Base-by-base conservation (phyloP, 2,329 filamentous ascomycete genomes). In the Diaporthe vaccinii region DNA sequence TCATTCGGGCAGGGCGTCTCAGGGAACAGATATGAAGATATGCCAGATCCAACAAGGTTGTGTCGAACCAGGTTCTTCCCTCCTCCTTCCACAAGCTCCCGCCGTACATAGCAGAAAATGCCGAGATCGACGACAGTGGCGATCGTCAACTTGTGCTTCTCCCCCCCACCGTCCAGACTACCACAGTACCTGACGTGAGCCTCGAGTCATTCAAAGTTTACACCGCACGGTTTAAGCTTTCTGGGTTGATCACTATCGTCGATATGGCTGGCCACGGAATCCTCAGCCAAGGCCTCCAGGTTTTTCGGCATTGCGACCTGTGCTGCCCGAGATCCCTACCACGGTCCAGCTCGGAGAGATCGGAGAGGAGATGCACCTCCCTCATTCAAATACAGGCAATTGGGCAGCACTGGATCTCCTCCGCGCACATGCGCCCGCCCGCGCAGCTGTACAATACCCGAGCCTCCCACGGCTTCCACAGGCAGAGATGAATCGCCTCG, bases 171-270 rank as follows among this genome's bases (percentile, higher is more conserved):
- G 31, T 36, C 44, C 28, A 25, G 10, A 15, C 3, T 25, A 34
- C 34, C 34, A 34, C 7, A 34, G 34, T 34, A 34, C 5, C 62
- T 53, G 46, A 68, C 8, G n/a, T 25, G 31, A 36, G 31, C 15
- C 65, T 68, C 46, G 65, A 68, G 65, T 68, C 65, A 68, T 68
- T 55, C 65, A 53, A 28, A 25, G 31, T 39, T 68, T 68, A 53
- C 65, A 68, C 65, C 65, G 46, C 65, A 46, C 46, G 25, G 20
- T 28, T 28, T 68, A 53, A 68, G 44, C 65, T 68, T 55, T 28
- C 25, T 17, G 34, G 22, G 34, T 15, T 10, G 46, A 31, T 69
- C 49, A n/a, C 20, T 41, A 28, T 10, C 4, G 28, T 53, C 31
- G 65, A 53, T 28, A 22, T 31, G 65, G 46, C 49, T 69, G 46